Evolutionary conservation across 2,329 filamentous ascomycete genomes (phyloP).

Genomic region (Cordyceps fumosorosea): DNA sequence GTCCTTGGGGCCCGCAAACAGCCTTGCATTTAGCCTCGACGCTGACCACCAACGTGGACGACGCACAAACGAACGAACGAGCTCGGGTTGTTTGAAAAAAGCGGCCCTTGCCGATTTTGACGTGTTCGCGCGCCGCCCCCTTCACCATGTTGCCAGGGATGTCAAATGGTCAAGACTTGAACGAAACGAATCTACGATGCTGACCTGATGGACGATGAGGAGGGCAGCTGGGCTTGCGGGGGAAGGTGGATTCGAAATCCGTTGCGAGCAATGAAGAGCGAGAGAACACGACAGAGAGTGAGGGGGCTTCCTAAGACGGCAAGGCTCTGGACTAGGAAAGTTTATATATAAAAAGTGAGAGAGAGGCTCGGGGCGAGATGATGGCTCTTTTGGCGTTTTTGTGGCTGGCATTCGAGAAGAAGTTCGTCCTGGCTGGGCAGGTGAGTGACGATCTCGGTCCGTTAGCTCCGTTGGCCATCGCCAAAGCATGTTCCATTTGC

Average conservation of each 20-base stretch:
- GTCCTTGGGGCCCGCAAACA: background rate
- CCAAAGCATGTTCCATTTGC: background rate
- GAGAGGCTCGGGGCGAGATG: background rate
- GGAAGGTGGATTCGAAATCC: background rate
- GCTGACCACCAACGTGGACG: background rate
- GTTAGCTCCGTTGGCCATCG: background rate
- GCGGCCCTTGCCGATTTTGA: background rate
- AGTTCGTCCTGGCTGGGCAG: background rate
- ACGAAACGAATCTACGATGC: background rate
- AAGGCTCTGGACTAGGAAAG: background rate
- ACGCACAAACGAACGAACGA: background rate
- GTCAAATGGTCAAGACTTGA: background rate
- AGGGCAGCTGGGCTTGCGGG: background rate
- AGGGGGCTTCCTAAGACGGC: background rate
- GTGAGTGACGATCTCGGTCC: background rate
- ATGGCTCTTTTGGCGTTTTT: background rate
- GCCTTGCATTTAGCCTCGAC: background rate
- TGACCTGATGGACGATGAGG: background rate
- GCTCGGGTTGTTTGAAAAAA: background rate
- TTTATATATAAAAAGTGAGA: background rate
- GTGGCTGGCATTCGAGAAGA: conserved; percentile 8
- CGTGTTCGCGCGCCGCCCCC: background rate
- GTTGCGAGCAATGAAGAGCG: background rate
- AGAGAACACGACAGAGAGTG: background rate
- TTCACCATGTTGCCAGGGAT: background rate